Conservation (phyloP, 78 protist species). For the Dictyostelium firmibasis region DNA sequence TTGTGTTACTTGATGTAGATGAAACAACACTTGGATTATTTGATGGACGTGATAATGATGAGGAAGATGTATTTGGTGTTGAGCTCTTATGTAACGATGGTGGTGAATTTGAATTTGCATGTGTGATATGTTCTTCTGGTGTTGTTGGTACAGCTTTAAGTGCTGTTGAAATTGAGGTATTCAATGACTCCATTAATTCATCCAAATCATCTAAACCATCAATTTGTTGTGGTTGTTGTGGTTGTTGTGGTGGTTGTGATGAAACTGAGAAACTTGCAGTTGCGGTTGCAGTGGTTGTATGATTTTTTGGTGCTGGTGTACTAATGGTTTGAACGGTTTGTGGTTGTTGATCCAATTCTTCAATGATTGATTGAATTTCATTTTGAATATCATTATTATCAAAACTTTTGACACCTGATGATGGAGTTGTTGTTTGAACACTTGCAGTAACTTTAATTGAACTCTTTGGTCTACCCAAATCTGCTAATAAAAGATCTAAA, state of each 20-base stretch:
- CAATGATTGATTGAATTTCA: constrained; percentile 50
- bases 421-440: constrained; percentile 9
- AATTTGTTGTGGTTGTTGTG: not conserved
- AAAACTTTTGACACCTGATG: not conserved
- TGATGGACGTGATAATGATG: constrained; percentile 5
- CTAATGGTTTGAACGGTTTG: not conserved
- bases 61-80: constrained; percentile 3
- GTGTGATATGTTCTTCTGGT: constrained; percentile 29
- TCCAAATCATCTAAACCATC: constrained; percentile 62
- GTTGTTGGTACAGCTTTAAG: constrained; percentile 28
- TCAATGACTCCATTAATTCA: constrained; percentile 77
- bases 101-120: constrained; percentile 1
- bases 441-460: not conserved
- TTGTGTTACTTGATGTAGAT: not conserved
- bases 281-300: not conserved
- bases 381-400: constrained; percentile 1
- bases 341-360: constrained; percentile 37
- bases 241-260: not conserved
- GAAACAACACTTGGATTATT: constrained; percentile 1
- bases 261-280: constrained; percentile 16
- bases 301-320: not conserved
- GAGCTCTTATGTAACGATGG: not conserved
- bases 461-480: constrained; percentile 77
- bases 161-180: constrained; percentile 29
- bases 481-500: constrained; percentile 80